phyloP scores from a whole-genome alignment of 139 green algal genomes.

The Eudorina sp. region DNA sequence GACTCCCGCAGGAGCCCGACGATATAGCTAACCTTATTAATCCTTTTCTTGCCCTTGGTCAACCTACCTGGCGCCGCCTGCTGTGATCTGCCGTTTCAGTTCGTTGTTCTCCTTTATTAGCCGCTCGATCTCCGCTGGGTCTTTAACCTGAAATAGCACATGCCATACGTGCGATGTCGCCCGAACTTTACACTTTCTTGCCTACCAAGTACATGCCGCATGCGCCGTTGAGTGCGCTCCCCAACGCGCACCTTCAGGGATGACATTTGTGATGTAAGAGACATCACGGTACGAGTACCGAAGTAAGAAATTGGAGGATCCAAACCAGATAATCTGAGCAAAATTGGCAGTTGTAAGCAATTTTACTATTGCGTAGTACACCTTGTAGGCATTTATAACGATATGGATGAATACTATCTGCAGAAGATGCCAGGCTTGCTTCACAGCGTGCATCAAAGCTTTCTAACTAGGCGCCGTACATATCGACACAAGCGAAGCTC shows the following conservation, averaged over 20 bases:
- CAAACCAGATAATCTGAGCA: background rate
- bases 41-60: too few species aligned
- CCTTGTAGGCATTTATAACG: too few species aligned
- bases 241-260: background rate
- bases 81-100: conserved; percentile 56
- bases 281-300: conserved; percentile 2
- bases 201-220: conserved; percentile 19
- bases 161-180: background rate
- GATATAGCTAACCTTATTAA: too few species aligned
- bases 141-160: conserved; percentile 17
- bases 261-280: conserved; percentile 3
- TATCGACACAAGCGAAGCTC: too few species aligned
- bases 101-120: conserved; percentile 63
- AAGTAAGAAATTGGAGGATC: conserved; percentile 15
- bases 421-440: too few species aligned
- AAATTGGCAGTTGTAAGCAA: too few species aligned
- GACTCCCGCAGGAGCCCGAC: too few species aligned
- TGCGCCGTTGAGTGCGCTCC: background rate
- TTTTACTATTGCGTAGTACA: too few species aligned
- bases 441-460: too few species aligned
- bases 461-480: too few species aligned
- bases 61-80: conserved; percentile 25
- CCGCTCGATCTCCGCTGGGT: conserved; percentile 47
- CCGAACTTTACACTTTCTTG: background rate
- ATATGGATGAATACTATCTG: too few species aligned